Evolutionary conservation across 768 basidiomycete species (phyloP).

Genomic region (Russula foetens): DNA sequence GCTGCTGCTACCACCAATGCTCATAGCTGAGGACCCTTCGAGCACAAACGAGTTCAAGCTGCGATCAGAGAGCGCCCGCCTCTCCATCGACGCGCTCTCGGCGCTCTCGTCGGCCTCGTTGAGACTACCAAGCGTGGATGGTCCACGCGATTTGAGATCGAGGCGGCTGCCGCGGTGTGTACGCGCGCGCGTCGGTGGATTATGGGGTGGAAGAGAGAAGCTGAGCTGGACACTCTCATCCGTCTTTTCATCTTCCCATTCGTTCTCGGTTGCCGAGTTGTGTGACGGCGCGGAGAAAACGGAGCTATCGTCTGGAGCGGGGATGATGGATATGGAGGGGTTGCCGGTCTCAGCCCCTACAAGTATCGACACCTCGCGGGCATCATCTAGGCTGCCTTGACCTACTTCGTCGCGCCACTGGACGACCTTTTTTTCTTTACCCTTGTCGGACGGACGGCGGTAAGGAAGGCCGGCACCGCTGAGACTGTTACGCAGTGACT

Average conservation of each 20-base stretch:
- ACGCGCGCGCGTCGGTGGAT: constrained; percentile 16
- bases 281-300: constrained; percentile 32
- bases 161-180: constrained; percentile 51
- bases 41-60: constrained; percentile 46
- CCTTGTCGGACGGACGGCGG: constrained; percentile 55
- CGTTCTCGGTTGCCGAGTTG: constrained; percentile 54
- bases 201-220: constrained; percentile 30
- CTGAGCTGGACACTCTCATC: constrained; percentile 65
- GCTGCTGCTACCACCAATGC: constrained; percentile 31
- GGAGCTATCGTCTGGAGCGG: constrained; percentile 32
- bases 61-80: constrained; percentile 52
- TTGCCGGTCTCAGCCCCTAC: constrained; percentile 21
- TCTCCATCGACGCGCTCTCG: constrained; percentile 26
- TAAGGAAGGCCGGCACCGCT: constrained; percentile 42
- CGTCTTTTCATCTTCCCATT: constrained; percentile 86
- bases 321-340: constrained; percentile 25
- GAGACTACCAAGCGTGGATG: constrained; percentile 49
- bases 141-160: constrained; percentile 49
- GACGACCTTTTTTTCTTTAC: constrained; percentile 56
- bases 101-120: constrained; percentile 62
- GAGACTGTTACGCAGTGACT: constrained; percentile 33
- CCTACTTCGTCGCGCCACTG: constrained; percentile 86
- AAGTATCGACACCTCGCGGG: constrained; percentile 27
- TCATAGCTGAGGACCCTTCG: constrained; percentile 42
- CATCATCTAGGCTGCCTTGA: constrained; percentile 72